Base-by-base conservation (phyloP, 331 rosid genomes). In the Rosa hybrid region DNA sequence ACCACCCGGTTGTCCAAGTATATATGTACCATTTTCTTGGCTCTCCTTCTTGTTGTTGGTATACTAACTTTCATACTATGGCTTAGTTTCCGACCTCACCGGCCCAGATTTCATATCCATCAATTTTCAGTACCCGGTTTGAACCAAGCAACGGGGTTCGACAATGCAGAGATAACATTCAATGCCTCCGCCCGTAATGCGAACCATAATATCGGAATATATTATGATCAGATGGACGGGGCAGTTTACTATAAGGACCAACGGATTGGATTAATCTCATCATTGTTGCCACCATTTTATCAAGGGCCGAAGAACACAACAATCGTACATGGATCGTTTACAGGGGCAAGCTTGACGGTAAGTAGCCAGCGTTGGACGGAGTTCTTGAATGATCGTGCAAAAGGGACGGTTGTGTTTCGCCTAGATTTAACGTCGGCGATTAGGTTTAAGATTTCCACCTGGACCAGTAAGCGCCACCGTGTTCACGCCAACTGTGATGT, bases 51-150 rank as follows among this genome's bases (percentile, higher is more conserved):
- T 5, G 73, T 91, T 2, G 44, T 87, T 17, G 98, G 94, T 53
- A 25, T 92, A 25, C 62, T 90, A 12, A 25, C 79, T 6, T 95
- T 95, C 79, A 91, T 95, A 62, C 82, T 90, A 23, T 95, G 96
- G 96, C 90, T 95, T 68, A 91, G 98, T 80, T 83, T 95, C 4
- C 91, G 98, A 0, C 98, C 98, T 0, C 98, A 95, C 78, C 88
- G 98, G 16, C 98, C 98, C 42, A 86, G 98, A 12, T 81, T 95
- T 70, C 76, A 69, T 34, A 89, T 95, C 81, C 93, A 88, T 12
- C 84, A 83, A 0, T 89, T 95, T 81, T 79, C 86, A 13, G 50
- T 95, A 75, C 86, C 93, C 70, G 95, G 90, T 57, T 77, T 92
- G 84, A 71, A 67, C 77, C 90, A 87, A 50, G 74, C 48, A 0